Evolutionary conservation across 23 red algal genomes (phyloP).

Genomic region (Gracilaria domingensis): DNA sequence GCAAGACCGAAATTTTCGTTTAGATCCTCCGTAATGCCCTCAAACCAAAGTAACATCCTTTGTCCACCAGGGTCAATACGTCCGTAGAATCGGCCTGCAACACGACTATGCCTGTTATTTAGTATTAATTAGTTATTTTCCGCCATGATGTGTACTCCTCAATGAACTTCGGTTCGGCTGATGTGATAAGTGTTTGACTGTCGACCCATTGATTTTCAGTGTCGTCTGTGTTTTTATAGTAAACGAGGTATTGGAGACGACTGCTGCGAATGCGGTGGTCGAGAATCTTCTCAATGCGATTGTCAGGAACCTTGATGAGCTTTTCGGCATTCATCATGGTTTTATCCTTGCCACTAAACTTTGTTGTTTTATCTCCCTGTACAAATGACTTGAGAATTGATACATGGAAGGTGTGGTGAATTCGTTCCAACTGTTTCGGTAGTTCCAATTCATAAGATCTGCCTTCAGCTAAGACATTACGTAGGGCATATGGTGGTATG

Average conservation of each 20-base stretch:
- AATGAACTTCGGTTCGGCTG: neutral
- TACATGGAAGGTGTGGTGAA: too few relatives aligned
- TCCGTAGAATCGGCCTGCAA: neutral
- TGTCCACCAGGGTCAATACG: too few relatives aligned
- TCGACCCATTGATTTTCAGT: constrained; percentile 10
- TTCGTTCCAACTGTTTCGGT: neutral
- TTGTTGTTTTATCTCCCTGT: neutral
- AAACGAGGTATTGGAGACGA: neutral
- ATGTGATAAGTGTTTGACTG: neutral
- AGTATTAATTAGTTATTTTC: too few relatives aligned
- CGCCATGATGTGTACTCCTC: too few relatives aligned
- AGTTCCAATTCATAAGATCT: neutral
- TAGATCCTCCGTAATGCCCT: neutral
- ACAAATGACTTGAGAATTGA: neutral
- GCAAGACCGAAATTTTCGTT: neutral
- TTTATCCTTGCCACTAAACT: neutral
- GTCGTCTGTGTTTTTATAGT: neutral
- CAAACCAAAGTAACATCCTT: neutral
- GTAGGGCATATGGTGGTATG: neutral
- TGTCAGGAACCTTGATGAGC: neutral
- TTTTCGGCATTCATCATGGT: neutral
- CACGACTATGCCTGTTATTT: too few relatives aligned
- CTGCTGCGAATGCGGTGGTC: neutral
- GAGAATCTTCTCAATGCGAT: neutral
- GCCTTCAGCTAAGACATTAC: neutral